A percentile compares a stretch with the other conserved stretches of the same genome.
phyloP scores from a whole-genome alignment of 352 stramenopile genomes.

The Phytophthora aleatoria region DNA sequence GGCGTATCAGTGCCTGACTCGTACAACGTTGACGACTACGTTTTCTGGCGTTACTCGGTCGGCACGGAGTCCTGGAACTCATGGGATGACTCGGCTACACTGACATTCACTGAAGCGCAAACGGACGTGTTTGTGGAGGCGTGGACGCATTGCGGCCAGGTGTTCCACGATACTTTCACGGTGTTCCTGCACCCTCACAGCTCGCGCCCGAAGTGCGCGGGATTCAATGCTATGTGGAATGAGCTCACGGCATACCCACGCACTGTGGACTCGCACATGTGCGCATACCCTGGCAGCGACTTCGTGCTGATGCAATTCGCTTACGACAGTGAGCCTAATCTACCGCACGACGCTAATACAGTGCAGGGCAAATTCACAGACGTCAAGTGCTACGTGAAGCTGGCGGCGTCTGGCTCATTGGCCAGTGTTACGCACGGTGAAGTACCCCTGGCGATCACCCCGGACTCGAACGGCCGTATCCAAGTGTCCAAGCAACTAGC shows the following conservation, averaged over 20 bases:
- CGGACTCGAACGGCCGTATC: not conserved
- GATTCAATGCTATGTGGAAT: constrained; percentile 27
- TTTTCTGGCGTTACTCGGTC: constrained; percentile 62
- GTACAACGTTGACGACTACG: constrained; percentile 14
- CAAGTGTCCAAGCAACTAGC: constrained; percentile 20
- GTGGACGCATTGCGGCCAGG: constrained; percentile 56
- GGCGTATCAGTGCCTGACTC: not conserved
- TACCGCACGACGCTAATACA: constrained; percentile 3
- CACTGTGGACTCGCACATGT: constrained; percentile 12
- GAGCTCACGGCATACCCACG: constrained; percentile 8
- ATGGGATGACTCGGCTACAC: constrained; percentile 3
- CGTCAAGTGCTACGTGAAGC: constrained; percentile 29
- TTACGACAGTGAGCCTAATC: constrained; percentile 16
- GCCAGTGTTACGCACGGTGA: not conserved
- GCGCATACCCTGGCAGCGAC: constrained; percentile 29
- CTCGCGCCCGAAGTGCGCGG: constrained; percentile 7
- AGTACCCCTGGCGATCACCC: not conserved
- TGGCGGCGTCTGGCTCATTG: constrained; percentile 9
- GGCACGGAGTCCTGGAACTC: constrained; percentile 11
- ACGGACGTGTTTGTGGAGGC: constrained; percentile 52
- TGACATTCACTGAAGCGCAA: constrained; percentile 35
- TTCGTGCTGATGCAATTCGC: constrained; percentile 27
- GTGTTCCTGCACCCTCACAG: constrained; percentile 47
- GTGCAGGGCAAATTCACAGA: constrained; percentile 32
- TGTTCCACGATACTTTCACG: constrained; percentile 29